phyloP scores from a whole-genome alignment of 169 alveolate species.

The Neospora caninum region DNA sequence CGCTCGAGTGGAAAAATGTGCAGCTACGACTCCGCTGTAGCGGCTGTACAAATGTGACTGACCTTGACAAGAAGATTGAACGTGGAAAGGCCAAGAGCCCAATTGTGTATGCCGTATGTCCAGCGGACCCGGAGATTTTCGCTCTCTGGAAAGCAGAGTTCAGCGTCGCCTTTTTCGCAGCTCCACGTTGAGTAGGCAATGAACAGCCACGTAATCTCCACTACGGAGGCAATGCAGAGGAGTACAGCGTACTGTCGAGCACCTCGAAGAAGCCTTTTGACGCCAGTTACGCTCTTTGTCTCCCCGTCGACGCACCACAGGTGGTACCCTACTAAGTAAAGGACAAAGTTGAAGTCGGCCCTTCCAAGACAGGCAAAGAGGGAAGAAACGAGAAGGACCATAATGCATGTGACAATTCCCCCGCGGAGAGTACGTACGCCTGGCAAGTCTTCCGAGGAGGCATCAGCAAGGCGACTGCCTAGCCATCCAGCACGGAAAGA shows the following conservation, averaged over 20 bases:
- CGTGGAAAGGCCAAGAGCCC: slow-evolving; percentile 53
- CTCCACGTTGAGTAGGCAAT: slow-evolving; percentile 57
- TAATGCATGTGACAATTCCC: slow-evolving; percentile 28
- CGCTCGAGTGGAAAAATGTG: too few species aligned
- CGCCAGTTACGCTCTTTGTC: slow-evolving; percentile 34
- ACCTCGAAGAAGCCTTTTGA: slow-evolving; percentile 33
- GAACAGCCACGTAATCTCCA: slow-evolving; percentile 41
- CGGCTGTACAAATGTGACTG: background rate
- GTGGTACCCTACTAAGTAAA: slow-evolving; percentile 59
- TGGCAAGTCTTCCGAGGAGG: slow-evolving; percentile 9
- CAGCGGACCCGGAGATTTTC: slow-evolving; percentile 53
- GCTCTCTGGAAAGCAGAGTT: slow-evolving; percentile 54
- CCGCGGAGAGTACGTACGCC: slow-evolving; percentile 33
- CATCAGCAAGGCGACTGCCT: background rate
- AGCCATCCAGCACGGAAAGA: slow-evolving; percentile 15
- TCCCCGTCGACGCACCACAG: slow-evolving; percentile 62
- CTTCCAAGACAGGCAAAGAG: slow-evolving; percentile 54
- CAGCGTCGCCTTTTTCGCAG: slow-evolving; percentile 47
- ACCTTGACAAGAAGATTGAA: slow-evolving; percentile 61
- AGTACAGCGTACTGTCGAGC: slow-evolving; percentile 49
- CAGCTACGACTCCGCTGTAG: too few species aligned
- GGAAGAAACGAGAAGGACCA: slow-evolving; percentile 36
- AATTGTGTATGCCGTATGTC: slow-evolving; percentile 43
- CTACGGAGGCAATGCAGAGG: slow-evolving; percentile 39
- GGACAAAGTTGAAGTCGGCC: slow-evolving; percentile 49